Conservation (phyloP, 495 filamentous ascomycete species). For the Neurospora sp. region DNA sequence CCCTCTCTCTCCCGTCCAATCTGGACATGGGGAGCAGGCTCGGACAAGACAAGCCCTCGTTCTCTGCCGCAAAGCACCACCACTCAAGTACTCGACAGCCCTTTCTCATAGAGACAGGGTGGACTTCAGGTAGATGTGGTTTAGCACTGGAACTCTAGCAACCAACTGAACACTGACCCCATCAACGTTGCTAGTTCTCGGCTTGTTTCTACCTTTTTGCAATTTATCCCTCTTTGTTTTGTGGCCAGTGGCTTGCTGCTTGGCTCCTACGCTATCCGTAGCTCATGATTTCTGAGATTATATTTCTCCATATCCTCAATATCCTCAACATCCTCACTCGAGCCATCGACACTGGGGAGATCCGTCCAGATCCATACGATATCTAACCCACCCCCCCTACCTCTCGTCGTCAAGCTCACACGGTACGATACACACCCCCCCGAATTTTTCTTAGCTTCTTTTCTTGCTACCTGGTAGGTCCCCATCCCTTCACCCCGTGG, state of each 20-base stretch:
- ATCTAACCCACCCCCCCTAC: slow-evolving; percentile 3
- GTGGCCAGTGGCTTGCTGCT: background rate
- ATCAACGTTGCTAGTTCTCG: background rate
- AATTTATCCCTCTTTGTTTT: background rate
- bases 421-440: slow-evolving; percentile 3
- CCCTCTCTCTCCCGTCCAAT: background rate
- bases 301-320: background rate
- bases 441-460: background rate
- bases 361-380: background rate
- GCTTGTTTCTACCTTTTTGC: background rate
- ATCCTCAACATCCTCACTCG: background rate
- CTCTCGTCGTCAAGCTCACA: slow-evolving; percentile 5
- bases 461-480: background rate
- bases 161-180: background rate
- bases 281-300: background rate
- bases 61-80: background rate
- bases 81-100: background rate
- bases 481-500: slow-evolving; percentile 1
- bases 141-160: background rate
- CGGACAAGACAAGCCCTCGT: background rate
- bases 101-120: background rate
- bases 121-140: background rate
- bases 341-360: background rate
- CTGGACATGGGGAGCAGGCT: background rate
- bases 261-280: background rate